Base-by-base conservation (phyloP, 1,139 yeast genomes). In the Taphrina betulina region DNA sequence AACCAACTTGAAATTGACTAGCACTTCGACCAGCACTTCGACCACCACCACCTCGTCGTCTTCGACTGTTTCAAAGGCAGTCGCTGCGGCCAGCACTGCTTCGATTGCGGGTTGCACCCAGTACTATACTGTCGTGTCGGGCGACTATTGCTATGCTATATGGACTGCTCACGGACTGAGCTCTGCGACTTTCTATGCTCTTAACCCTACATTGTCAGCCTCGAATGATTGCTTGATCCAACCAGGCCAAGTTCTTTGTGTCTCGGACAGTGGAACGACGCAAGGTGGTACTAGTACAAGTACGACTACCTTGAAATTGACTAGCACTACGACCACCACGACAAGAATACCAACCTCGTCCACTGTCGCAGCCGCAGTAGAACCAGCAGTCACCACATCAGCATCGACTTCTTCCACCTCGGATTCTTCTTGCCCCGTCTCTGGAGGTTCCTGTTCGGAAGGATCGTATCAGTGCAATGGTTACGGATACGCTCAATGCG, bases 401-500 rank as follows among this genome's bases (percentile, higher is more conserved):
- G 41, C 56, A 1, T 12, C 52, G n/a, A 19, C 53, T 5, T 12
- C 44, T 2, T 29, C 60, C 22, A 10, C 50, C 24, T 33, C 37
- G 7, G 53, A 51, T 14, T n/a, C 52, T 5, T 17, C 55, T 48
- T 34, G 46, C 58, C 16, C 57, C 2, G 53, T 42, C 42, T 19
- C 36, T 22, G 35, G 45, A 16, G 62, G 57, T 20, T 17, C 61
- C 5, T 80, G 84, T 66, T 67, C 68, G 4, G 75, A 73, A 36
- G 83, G 83, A 51, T 74, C 73, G 10, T 62, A 74, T 34, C 74
- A 80, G 2, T 81, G 85, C 67, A 65, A 75, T 14, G 70, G 71
- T 60, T 83, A 81, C 48, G 61, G 70, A 38, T 74, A 76, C 61
- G 80, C 83, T 14, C 69, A 79, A 35, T 81, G 85, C 68, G 73